phyloP scores from a whole-genome alignment of 2,329 filamentous ascomycete species.

The Aureobasidium sp. region DNA sequence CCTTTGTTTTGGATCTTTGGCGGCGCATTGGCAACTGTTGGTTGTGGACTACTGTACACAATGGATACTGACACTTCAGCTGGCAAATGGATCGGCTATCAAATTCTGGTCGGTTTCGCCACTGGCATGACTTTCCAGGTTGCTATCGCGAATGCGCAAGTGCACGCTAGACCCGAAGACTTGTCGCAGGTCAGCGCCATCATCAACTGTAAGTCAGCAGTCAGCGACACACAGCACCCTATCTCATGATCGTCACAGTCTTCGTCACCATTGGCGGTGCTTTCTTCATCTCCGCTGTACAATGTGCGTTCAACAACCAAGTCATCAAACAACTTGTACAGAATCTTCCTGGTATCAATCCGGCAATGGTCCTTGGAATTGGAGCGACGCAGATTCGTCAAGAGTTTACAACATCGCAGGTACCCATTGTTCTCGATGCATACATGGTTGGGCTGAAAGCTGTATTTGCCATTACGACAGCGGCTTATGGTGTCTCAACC shows the following conservation, averaged over 20 bases:
- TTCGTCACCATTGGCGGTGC: slow-evolving; percentile 38
- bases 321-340: slow-evolving; percentile 30
- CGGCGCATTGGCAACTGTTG: background rate
- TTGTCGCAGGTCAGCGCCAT: slow-evolving; percentile 33
- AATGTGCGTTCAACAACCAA: slow-evolving; percentile 37
- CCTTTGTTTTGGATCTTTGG: background rate
- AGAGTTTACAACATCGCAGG: slow-evolving; percentile 26
- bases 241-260: slow-evolving; percentile 20
- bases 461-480: slow-evolving; percentile 16
- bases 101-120: slow-evolving; percentile 40
- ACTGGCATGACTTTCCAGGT: slow-evolving; percentile 38
- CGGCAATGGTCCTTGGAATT: slow-evolving; percentile 32
- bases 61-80: slow-evolving; percentile 32
- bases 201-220: background rate
- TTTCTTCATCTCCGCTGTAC: slow-evolving; percentile 36
- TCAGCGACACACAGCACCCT: too few relatives aligned
- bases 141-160: slow-evolving; percentile 36
- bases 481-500: slow-evolving; percentile 21
- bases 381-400: slow-evolving; percentile 39
- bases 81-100: slow-evolving; percentile 43
- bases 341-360: slow-evolving; percentile 31
- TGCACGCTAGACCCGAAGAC: slow-evolving; percentile 30
- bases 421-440: slow-evolving; percentile 28
- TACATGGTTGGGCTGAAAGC: slow-evolving; percentile 30
- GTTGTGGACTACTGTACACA: slow-evolving; percentile 37